phyloP scores from a whole-genome alignment of 2,329 filamentous ascomycete species.

The Cladosporium velox region DNA sequence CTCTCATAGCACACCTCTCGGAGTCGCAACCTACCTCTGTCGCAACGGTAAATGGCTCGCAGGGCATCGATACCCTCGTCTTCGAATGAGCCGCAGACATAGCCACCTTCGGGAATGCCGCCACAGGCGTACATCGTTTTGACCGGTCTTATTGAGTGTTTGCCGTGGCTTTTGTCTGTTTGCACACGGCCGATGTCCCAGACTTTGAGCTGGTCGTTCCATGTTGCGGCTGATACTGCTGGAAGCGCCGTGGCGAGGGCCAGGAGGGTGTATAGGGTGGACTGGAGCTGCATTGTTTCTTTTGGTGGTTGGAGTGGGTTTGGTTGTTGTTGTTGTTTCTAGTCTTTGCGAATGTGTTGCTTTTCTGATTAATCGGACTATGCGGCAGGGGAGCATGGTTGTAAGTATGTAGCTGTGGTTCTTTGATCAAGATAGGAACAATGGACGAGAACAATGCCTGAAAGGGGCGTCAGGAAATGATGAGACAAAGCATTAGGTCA shows the following conservation, averaged over 20 bases:
- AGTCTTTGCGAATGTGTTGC: neutral
- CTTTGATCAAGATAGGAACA: neutral
- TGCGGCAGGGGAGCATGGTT: neutral
- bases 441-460: neutral
- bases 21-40: neutral
- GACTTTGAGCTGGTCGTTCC: slow-evolving; percentile 3
- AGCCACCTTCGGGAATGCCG: neutral
- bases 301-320: neutral
- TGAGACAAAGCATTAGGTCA: neutral
- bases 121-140: neutral
- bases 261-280: neutral
- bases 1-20: neutral
- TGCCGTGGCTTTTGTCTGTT: neutral
- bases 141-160: neutral
- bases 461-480: neutral
- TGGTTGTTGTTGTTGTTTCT: neutral
- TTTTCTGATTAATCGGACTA: neutral
- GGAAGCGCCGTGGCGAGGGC: neutral
- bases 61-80: neutral
- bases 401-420: neutral
- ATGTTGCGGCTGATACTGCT: neutral
- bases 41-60: neutral
- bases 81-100: neutral
- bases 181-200: neutral
- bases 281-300: neutral